Evolutionary conservation across 768 basidiomycete genomes (phyloP), one percentile per base, ranked within the genome.

Genomic region (Amylocystis lapponica): DNA sequence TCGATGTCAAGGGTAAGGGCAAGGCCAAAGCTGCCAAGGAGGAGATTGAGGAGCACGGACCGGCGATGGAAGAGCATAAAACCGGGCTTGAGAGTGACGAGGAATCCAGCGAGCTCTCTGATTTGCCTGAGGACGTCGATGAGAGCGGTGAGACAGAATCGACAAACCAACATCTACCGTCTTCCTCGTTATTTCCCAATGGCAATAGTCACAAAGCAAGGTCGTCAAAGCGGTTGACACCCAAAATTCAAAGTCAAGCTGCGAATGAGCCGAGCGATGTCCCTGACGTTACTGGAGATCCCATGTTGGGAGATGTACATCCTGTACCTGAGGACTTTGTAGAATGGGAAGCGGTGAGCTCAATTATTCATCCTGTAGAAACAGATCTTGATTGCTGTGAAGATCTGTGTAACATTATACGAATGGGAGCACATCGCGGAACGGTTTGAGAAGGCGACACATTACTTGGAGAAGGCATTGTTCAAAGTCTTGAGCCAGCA

Each of bases 341-440:
- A 30, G 92, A 95, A 62, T 97, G 94, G 93, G 89, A 95, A 68
- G 86, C 86, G 54, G 93, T 91, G 46, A 55, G 79, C 68, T 33
- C 34, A 11, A 29, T 32, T 20, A 20, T 11, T 27, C 41, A 25
- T 32, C 10, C n/a, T 40, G 27, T 12, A 40, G n/a, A 22, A 40
- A n/a, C 23, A 27, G 17, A 21, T 5, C 14, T 32, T 39, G 1
- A 19, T 42, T 32, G 3, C 38, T 23, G 22, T 35, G 17, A 49
- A 94, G 91, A 79, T 94, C 50, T 92, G 89, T 55, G 78, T 83
- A 5, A 86, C 85, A 13, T 71, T 91, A 2, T 68, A 75, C 11
- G 91, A 97, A 50, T 97, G 92, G 92, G 83, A 91, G 50, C 73
- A 74, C 37, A 76, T 92, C 34, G 76, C 81, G 11, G 78, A 84